Evolutionary conservation across 108 stramenopile species (phyloP), one percentile per base, ranked within the genome.

Genomic region (Nitzschia sp.): DNA sequence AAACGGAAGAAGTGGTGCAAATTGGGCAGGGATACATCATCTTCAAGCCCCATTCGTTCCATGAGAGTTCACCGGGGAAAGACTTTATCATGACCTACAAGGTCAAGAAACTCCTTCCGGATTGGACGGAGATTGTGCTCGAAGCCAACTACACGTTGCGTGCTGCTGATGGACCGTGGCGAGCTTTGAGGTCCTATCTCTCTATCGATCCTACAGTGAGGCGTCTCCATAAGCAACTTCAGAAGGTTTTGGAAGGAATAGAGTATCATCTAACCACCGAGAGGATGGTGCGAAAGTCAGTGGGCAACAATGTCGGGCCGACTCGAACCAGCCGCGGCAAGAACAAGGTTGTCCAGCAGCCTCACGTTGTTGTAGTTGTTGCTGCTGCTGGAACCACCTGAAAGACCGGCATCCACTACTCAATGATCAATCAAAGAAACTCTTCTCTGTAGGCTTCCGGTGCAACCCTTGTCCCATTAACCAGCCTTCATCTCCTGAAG

Each of bases 1-100:
- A 50, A 50, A 50, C 19, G 48, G 48, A 50, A 21, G 17, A 50
- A 50, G 48, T 50, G 17, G 48, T 50, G 4, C 48, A 50, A 50
- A 22, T 50, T 16, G 48, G 48, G 9, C 13, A 50, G 13, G 48
- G 48, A 50, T 50, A 16, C 48, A 50, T 50, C 19, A 50, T n/a
- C 9, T 50, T 50, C 48, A 16, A 50, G 13, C 48, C 19, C 13
- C 8, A 50, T n/a, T 19, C 21, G 4, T 50, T 19, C 4, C 13
- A 50, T 50, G 19, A 21, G 19, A 50, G 19, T 19, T n/a, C n/a
- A n/a, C 48, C 48, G 8, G 48, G 21, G 19, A 50, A 8, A 4
- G 16, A 50, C 19, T 50, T n/a, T 22, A 50, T n/a, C 48, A 5
- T 50, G 48, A 50, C 48, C 19, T 50, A 50, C 19, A 21, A 8